Percentiles rank a stretch among this genome's conserved stretches.
phyloP scores from a whole-genome alignment of 192 early-diverging fungal genomes.

The Umbelopsis isabellina region DNA sequence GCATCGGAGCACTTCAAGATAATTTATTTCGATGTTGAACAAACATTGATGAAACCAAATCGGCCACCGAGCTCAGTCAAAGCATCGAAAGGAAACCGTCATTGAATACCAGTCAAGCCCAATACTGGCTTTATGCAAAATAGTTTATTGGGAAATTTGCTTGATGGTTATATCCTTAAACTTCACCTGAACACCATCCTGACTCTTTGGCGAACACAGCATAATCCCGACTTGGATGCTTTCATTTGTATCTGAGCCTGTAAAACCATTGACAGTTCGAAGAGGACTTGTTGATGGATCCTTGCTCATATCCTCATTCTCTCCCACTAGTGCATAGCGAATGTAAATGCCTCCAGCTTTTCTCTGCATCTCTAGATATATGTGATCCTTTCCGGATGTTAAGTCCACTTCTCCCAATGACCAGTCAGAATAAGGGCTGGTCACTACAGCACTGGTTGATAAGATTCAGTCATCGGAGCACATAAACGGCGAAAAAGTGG shows the following conservation, averaged over 20 bases:
- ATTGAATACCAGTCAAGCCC: background rate
- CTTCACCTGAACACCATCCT: slow-evolving; percentile 1
- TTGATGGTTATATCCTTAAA: background rate
- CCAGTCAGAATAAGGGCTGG: slow-evolving; percentile 12
- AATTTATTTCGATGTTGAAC: too few relatives aligned
- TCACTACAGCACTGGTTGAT: background rate
- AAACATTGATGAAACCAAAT: too few relatives aligned
- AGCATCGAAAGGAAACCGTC: background rate
- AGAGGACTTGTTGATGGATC: background rate
- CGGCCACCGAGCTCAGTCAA: too few relatives aligned
- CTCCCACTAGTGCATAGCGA: slow-evolving; percentile 7
- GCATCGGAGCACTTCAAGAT: too few relatives aligned
- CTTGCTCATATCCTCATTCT: background rate
- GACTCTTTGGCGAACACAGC: background rate
- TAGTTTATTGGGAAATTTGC: background rate
- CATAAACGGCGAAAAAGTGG: background rate
- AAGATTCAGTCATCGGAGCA: too few relatives aligned
- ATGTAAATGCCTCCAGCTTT: background rate
- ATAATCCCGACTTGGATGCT: background rate
- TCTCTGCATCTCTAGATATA: background rate
- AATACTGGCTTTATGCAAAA: background rate
- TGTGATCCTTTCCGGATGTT: background rate
- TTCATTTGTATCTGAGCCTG: background rate
- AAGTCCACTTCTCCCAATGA: background rate
- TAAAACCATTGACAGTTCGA: slow-evolving; percentile 4